These are phyloP conservation scores for Friedmanniomyces endolithicus DNA, from an alignment of 495 filamentous ascomycete genomes.

Conservation along the genomic window DNA sequence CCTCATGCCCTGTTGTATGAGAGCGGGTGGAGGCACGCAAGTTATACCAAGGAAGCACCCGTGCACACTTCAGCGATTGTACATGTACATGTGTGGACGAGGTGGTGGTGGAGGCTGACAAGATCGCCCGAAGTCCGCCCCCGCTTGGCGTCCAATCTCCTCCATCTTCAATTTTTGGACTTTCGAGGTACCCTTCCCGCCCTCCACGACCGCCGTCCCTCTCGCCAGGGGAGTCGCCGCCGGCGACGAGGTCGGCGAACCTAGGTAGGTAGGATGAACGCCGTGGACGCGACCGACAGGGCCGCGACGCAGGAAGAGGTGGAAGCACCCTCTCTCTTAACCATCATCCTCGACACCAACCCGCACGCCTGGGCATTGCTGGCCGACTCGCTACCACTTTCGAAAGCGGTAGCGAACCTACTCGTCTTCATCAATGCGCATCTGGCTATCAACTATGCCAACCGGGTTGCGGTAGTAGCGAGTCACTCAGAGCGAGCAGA, in stretches of 20 bases:
- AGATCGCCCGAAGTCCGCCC: too few relatives aligned
- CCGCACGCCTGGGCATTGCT: conserved; percentile 85
- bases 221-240: too few relatives aligned
- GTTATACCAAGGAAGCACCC: too few relatives aligned
- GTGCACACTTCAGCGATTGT: too few relatives aligned
- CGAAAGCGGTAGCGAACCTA: conserved; percentile 74
- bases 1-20: too few relatives aligned
- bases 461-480: conserved; percentile 84
- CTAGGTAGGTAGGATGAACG: conserved; percentile 52
- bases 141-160: not conserved
- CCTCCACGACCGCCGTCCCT: too few relatives aligned
- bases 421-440: conserved; percentile 96
- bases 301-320: conserved; percentile 49
- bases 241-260: not conserved
- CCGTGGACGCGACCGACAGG: conserved; percentile 80
- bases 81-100: too few relatives aligned
- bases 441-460: conserved; percentile 81
- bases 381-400: conserved; percentile 61
- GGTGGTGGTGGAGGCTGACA: too few relatives aligned
- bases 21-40: too few relatives aligned
- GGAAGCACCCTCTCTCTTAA: conserved; percentile 73
- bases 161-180: too few relatives aligned
- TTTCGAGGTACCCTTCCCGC: too few relatives aligned
- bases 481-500: conserved; percentile 70
- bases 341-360: conserved; percentile 91